A percentile compares a stretch with the other conserved stretches of the same genome.
Conservation (phyloP, 1,284 basidiomycete species). For the Coniferiporia sulphurascens region DNA sequence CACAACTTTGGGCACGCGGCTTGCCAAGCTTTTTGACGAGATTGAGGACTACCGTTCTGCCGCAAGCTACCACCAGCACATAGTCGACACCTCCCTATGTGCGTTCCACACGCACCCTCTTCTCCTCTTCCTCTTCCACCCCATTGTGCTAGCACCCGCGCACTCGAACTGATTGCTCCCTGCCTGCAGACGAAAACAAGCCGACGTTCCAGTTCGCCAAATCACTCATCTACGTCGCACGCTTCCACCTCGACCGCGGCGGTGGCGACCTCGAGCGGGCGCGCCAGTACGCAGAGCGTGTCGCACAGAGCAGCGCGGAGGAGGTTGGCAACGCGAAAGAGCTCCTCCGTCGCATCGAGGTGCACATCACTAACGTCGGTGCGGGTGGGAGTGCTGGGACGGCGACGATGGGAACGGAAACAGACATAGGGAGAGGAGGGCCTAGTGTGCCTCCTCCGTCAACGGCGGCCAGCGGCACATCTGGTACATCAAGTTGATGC, state of each 20-base stretch:
- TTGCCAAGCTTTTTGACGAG: conserved; percentile 71
- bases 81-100: conserved; percentile 73
- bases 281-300: conserved; percentile 61
- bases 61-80: conserved; percentile 63
- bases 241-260: conserved; percentile 61
- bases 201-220: conserved; percentile 56
- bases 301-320: conserved; percentile 72
- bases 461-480: neutral
- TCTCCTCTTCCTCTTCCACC: neutral
- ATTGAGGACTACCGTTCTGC: conserved; percentile 65
- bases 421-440: neutral
- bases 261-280: conserved; percentile 60
- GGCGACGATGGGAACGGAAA: neutral
- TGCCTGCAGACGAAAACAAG: conserved; percentile 9
- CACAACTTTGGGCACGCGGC: conserved; percentile 68
- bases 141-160: too few species aligned
- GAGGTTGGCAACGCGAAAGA: conserved; percentile 64
- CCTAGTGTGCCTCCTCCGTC: neutral
- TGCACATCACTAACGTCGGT: neutral
- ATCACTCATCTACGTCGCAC: conserved; percentile 78
- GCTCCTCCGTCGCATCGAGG: conserved; percentile 51
- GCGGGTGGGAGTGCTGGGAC: neutral
- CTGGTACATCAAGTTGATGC: neutral
- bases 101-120: conserved; percentile 30
- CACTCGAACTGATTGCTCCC: neutral